Evolutionary conservation across 1,284 basidiomycete species (phyloP).

Genomic region (Puccinia coronata): DNA sequence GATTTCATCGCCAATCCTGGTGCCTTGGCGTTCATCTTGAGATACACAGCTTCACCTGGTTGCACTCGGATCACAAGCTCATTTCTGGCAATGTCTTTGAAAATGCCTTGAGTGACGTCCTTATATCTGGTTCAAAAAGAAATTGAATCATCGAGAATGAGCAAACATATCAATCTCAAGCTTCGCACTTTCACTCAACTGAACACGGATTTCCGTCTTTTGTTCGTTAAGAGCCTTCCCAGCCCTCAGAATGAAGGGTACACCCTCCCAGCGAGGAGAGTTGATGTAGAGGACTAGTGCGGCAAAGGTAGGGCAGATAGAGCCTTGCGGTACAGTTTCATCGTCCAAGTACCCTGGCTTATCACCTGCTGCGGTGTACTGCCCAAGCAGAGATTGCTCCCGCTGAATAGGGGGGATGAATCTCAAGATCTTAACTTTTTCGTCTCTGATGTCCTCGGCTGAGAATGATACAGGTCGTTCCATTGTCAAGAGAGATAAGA

Average conservation of each 20-base stretch:
- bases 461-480: constrained; percentile 95
- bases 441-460: constrained; percentile 92
- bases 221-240: constrained; percentile 97
- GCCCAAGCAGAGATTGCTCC: constrained; percentile 81
- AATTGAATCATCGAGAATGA: no score
- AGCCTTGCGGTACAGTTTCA: constrained; percentile 85
- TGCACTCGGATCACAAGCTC: constrained; percentile 94
- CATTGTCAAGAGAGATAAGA: constrained; percentile 88
- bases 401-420: constrained; percentile 77
- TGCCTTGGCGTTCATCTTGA: constrained; percentile 90
- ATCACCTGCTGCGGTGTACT: constrained; percentile 81
- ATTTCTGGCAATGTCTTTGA: constrained; percentile 89
- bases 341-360: constrained; percentile 98
- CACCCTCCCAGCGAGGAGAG: constrained; percentile 94
- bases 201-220: constrained; percentile 93
- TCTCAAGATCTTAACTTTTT: constrained; percentile 95
- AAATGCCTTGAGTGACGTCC: constrained; percentile 91
- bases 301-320: constrained; percentile 88
- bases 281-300: constrained; percentile 84
- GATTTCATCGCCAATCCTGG: constrained; percentile 85
- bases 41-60: constrained; percentile 88
- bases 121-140: constrained; percentile 66
- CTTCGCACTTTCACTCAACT: constrained; percentile 58
- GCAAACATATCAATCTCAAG: no score
- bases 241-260: constrained; percentile 93